phyloP scores from a whole-genome alignment of 441 rosid species.

The Jatropha podagrica region DNA sequence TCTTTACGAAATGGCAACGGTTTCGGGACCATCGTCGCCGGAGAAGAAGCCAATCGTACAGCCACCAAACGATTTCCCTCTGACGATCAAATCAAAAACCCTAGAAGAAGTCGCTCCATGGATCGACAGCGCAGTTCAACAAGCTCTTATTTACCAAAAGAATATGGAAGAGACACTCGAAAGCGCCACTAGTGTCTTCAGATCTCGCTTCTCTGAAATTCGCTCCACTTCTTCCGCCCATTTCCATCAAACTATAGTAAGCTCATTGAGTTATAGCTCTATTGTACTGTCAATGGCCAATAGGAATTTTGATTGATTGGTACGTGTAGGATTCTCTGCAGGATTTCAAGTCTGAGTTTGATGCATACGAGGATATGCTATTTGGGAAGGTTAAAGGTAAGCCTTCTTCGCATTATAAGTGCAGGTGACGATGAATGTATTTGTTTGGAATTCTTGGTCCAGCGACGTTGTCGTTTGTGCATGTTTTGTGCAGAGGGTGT shows the following conservation, averaged over 20 bases:
- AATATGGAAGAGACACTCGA: slow-evolving; percentile 45
- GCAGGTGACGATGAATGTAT: not conserved
- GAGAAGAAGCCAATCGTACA: slow-evolving; percentile 30
- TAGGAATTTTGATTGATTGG: not conserved
- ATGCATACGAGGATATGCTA: slow-evolving; percentile 51
- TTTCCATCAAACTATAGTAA: slow-evolving; percentile 63
- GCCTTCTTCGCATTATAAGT: not conserved
- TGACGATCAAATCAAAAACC: slow-evolving; percentile 38
- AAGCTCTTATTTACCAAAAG: slow-evolving; percentile 53
- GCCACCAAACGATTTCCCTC: slow-evolving; percentile 18
- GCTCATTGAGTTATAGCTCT: slow-evolving; percentile 7
- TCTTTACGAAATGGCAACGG: slow-evolving; percentile 38
- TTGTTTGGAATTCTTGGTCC: not conserved
- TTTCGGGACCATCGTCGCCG: slow-evolving; percentile 41
- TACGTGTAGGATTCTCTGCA: slow-evolving; percentile 50
- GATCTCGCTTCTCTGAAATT: slow-evolving; percentile 65
- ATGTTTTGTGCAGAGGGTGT: slow-evolving; percentile 57
- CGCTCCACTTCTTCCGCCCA: slow-evolving; percentile 71
- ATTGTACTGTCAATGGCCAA: too few relatives aligned
- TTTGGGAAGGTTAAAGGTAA: slow-evolving; percentile 74
- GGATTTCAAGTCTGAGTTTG: slow-evolving; percentile 54
- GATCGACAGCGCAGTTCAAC: slow-evolving; percentile 64
- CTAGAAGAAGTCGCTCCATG: slow-evolving; percentile 55
- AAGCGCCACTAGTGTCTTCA: slow-evolving; percentile 45
- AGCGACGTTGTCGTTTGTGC: not conserved